These are phyloP conservation scores for Trametes cubensis DNA, from an alignment of 768 basidiomycete species.

Conservation along the genomic window DNA sequence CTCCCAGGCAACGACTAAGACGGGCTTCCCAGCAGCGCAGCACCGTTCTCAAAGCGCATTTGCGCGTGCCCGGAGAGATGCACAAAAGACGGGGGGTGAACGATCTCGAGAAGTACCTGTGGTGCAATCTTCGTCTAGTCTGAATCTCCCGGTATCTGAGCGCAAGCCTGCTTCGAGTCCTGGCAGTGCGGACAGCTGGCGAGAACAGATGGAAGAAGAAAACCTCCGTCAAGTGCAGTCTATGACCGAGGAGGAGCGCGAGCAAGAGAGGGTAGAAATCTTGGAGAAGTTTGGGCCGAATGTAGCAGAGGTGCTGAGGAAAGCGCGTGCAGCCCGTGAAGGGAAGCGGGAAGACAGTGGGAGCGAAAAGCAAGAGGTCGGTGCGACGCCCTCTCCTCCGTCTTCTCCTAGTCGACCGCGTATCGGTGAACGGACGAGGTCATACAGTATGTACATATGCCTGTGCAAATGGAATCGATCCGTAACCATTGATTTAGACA, in stretches of 20 bases:
- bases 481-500: conserved; percentile 37
- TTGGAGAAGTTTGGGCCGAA: conserved; percentile 72
- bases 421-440: conserved; percentile 20
- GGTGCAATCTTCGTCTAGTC: conserved; percentile 26
- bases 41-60: conserved; percentile 47
- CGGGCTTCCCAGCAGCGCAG: conserved; percentile 44
- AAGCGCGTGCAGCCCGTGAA: conserved; percentile 53
- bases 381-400: conserved; percentile 14
- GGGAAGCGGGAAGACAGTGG: conserved; percentile 21
- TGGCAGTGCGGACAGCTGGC: conserved; percentile 42
- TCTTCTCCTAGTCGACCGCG: conserved; percentile 17
- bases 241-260: conserved; percentile 75
- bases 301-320: conserved; percentile 62
- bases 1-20: conserved; percentile 26
- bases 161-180: not conserved
- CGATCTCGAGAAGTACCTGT: conserved; percentile 25
- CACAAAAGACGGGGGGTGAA: conserved; percentile 19
- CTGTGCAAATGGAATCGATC: conserved; percentile 7
- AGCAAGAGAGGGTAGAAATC: conserved; percentile 65
- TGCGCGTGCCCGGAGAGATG: conserved; percentile 35
- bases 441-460: conserved; percentile 21
- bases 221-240: conserved; percentile 61
- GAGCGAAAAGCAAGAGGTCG: not conserved
- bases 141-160: not conserved
- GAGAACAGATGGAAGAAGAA: conserved; percentile 62